Evolutionary conservation across 306 rosid species (phyloP).

Genomic region (Dalbergia cochinchinensis): DNA sequence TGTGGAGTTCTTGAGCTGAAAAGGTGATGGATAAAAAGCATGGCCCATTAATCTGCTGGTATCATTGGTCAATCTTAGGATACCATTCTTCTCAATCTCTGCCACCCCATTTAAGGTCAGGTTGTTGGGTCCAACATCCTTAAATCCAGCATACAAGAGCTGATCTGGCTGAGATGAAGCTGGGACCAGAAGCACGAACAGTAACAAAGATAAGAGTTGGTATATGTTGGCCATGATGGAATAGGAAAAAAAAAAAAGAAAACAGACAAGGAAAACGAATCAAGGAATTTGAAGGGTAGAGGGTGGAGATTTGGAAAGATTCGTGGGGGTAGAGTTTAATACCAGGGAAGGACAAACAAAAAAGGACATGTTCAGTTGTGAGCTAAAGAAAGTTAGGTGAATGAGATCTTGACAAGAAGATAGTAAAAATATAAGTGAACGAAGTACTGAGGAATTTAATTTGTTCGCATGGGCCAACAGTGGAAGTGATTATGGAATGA

Average conservation of each 20-base stretch:
- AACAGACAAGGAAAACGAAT: background rate
- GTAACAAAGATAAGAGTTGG: slow-evolving; percentile 21
- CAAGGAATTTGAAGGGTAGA: background rate
- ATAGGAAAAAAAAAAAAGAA: too few species aligned
- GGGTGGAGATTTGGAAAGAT: slow-evolving; percentile 5
- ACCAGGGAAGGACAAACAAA: background rate
- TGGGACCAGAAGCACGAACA: slow-evolving; percentile 45
- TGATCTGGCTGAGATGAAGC: slow-evolving; percentile 54
- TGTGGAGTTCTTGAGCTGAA: slow-evolving; percentile 67
- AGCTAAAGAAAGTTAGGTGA: slow-evolving; percentile 15
- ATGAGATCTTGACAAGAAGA: slow-evolving; percentile 10
- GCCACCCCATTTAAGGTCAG: slow-evolving; percentile 65
- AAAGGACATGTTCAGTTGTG: slow-evolving; percentile 38
- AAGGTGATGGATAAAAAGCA: slow-evolving; percentile 61
- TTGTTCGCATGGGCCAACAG: slow-evolving; percentile 30
- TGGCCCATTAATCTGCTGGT: slow-evolving; percentile 69
- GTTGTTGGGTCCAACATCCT: slow-evolving; percentile 55
- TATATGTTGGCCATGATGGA: slow-evolving; percentile 50
- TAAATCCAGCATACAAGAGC: slow-evolving; percentile 66
- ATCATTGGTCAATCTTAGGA: slow-evolving; percentile 70
- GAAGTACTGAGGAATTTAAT: background rate
- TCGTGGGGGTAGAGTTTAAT: slow-evolving; percentile 3
- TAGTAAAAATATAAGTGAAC: too few species aligned
- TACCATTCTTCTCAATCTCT: slow-evolving; percentile 58
- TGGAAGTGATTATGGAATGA: background rate